Evolutionary conservation across 2,329 filamentous ascomycete genomes (phyloP), one percentile per base, ranked within the genome.

Genomic region (Cryphonectria nitschkei): DNA sequence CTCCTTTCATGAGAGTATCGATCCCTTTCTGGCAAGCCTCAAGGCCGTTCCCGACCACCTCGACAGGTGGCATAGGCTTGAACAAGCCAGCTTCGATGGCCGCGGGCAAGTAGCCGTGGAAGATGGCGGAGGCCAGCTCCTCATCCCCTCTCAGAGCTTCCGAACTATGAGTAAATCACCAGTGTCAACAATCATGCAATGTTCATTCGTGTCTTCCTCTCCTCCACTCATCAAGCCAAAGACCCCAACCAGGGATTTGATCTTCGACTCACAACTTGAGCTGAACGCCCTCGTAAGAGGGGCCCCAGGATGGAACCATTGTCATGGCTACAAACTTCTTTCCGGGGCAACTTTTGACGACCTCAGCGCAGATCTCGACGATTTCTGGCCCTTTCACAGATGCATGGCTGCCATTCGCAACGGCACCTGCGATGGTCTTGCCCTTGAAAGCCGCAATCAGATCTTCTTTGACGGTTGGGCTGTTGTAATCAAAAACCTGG

Each of bases 21-120:
- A 85, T 69, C 0, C 78, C 84, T 8, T 77, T 79, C 68, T 86
- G 82, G 1, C 85, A 76, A 52, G 76, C 79, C 63, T 81, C 81
- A 26, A 86, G 72, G 13, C 84, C 84, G 4, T 81, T 77, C 4
- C 82, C 81, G 0, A 82, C 78, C 54, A 85, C 74, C 34, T 77
- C 60, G 1, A 82, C 78, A 54, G 80, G 76, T 0, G 84, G 83
- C 52, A 80, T 80, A 5, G 81, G 76, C 16, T 78, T 76, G 68
- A 80, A 82, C 2, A 75, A 76, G 1, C 81, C 80, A 1, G 72
- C 68, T 22, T 74, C 77, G 58, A 86, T 74, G 11, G 82, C 84
- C 26, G 76, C 70, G 0, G 81, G 78, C 14, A 84, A 66, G 70
- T 79, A 84, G 26, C 80, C 78, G n/a, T 77, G 77, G 73, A 79